Evolutionary conservation across 768 basidiomycete genomes (phyloP), one percentile per base, ranked within the genome.

Genomic region (Infundibulicybe gibba): DNA sequence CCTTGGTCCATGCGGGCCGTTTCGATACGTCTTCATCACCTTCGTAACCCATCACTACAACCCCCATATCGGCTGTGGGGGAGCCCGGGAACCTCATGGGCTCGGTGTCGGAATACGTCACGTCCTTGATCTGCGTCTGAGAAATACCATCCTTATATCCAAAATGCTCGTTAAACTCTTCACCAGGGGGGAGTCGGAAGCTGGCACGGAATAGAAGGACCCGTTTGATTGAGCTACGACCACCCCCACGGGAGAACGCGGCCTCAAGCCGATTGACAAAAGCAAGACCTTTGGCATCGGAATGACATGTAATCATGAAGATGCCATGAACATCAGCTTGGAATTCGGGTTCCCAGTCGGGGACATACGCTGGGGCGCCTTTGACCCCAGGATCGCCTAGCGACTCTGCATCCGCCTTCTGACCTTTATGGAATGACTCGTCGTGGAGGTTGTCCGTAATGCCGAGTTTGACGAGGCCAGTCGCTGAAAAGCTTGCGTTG

Each of bases 71-170:
- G 38, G 51, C 47, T 32, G 46, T 38, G n/a, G 53, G 47, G 3
- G 53, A 34, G 9, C 53, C 53, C 17, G 49, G 53, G 40, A 21
- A 54, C 17, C 19, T 48, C 43, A 49, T 48, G 38, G 42, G 17
- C 2, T 42, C 44, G 30, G 43, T 44, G n/a, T n/a, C n/a, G n/a
- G n/a, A n/a, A 37, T 34, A 54, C 12, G 49, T 48, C 11, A 51
- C 49, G 13, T 35, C 40, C 16, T 47, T 21, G 16, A 54, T 41
- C 20, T 54, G 47, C 12, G 53, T 49, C 12, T 54, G 50, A 35
- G 47, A 48, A 32, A 54, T 49, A 3, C 53, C 53, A 9, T 44
- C 53, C n/a, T 47, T 6, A 35, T 51, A 54, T 14, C 53, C 53
- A 35, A 54, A 54, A 31, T 54, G 53, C 11, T 51, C 49, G 32